phyloP scores from a whole-genome alignment of 2,329 filamentous ascomycete genomes.

The Colletotrichum chrysophilum region DNA sequence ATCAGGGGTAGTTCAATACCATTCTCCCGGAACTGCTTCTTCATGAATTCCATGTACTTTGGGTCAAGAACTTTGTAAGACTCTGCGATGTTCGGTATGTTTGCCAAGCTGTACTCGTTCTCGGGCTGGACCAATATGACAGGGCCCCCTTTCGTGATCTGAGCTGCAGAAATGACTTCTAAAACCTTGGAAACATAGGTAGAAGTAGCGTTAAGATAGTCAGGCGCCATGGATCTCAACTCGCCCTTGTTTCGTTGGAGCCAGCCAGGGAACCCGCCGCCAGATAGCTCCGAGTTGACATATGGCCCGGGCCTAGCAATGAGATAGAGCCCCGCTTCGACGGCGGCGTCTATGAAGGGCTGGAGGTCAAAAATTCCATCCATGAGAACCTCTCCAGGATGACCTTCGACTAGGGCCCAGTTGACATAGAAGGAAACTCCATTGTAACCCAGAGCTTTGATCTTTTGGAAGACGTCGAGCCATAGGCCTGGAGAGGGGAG shows the following conservation, averaged over 20 bases:
- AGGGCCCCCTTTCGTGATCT: slow-evolving; percentile 77
- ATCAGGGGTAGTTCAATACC: not conserved
- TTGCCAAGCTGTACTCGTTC: slow-evolving; percentile 61
- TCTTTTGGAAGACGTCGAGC: slow-evolving; percentile 76
- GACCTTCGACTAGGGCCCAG: slow-evolving; percentile 75
- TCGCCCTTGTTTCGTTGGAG: slow-evolving; percentile 64
- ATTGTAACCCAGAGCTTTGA: slow-evolving; percentile 75
- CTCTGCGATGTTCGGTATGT: not conserved
- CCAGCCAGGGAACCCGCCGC: slow-evolving; percentile 78
- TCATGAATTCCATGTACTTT: not conserved
- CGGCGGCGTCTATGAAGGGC: slow-evolving; percentile 73
- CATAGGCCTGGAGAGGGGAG: slow-evolving; percentile 42
- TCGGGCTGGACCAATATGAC: slow-evolving; percentile 75
- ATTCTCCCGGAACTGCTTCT: not conserved
- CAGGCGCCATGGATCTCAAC: slow-evolving; percentile 60
- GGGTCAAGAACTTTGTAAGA: not conserved
- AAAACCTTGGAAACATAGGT: slow-evolving; percentile 53
- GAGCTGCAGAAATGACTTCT: slow-evolving; percentile 66
- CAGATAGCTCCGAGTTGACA: slow-evolving; percentile 72
- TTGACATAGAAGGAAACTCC: slow-evolving; percentile 75
- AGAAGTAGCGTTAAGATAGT: slow-evolving; percentile 65
- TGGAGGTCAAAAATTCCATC: slow-evolving; percentile 72
- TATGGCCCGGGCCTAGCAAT: slow-evolving; percentile 70
- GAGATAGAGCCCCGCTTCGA: slow-evolving; percentile 72
- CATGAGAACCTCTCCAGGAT: slow-evolving; percentile 66